Evolutionary conservation across 169 alveolate species (phyloP).

Genomic region (Neospora caninum): DNA sequence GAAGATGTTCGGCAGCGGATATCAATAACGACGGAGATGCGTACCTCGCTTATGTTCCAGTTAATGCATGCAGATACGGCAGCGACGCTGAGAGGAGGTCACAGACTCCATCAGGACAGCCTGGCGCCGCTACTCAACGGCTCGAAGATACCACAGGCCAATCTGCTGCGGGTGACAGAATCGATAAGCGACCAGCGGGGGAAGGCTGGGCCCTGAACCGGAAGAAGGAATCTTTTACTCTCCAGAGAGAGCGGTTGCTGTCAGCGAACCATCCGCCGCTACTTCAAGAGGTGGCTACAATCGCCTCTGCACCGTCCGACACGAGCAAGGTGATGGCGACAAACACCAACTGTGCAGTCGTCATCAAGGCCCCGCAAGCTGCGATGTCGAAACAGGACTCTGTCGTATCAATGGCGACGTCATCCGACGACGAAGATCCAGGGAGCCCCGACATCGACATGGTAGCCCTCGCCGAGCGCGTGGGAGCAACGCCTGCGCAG

Average conservation of each 20-base stretch:
- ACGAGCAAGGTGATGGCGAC: not conserved
- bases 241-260: not conserved
- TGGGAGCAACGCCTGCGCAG: conserved; percentile 9
- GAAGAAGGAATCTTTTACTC: not conserved
- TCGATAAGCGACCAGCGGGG: not conserved
- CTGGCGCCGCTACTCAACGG: not conserved
- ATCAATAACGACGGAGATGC: not conserved
- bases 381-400: not conserved
- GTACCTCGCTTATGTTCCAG: not conserved
- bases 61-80: not conserved
- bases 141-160: not conserved
- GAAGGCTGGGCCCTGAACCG: not conserved
- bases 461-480: conserved; percentile 1
- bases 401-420: not conserved
- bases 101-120: not conserved
- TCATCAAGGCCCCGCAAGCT: not conserved
- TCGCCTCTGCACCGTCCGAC: not conserved
- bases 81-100: not conserved
- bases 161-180: not conserved
- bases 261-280: not conserved
- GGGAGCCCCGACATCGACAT: conserved; percentile 17
- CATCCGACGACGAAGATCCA: not conserved
- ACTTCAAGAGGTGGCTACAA: not conserved
- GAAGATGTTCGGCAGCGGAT: not conserved
- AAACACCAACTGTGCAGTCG: not conserved